phyloP scores from a whole-genome alignment of 2,329 filamentous ascomycete genomes.

The Colletotrichum tropicicola region DNA sequence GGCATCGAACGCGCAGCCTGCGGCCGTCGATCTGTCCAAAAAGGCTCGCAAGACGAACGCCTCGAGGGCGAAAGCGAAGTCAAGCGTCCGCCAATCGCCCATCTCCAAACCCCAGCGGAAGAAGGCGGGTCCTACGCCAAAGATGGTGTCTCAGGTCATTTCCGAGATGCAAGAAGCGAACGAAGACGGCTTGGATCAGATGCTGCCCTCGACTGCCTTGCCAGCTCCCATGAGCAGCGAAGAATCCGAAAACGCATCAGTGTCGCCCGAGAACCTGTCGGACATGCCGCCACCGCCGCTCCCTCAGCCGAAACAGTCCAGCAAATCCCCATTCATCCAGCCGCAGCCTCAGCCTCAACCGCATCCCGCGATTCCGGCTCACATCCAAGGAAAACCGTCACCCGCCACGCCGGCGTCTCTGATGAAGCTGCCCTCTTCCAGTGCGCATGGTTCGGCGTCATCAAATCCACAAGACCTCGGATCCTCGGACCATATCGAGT shows the following conservation, averaged over 20 bases:
- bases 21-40: slow-evolving; percentile 58
- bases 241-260: slow-evolving; percentile 72
- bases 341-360: slow-evolving; percentile 53
- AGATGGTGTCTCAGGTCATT: slow-evolving; percentile 64
- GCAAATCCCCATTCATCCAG: slow-evolving; percentile 73
- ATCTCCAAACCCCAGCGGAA: slow-evolving; percentile 74
- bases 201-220: slow-evolving; percentile 30
- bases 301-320: slow-evolving; percentile 70
- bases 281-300: slow-evolving; percentile 76
- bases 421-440: slow-evolving; percentile 76
- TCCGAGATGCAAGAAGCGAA: slow-evolving; percentile 59
- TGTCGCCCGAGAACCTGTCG: slow-evolving; percentile 69
- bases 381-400: slow-evolving; percentile 55
- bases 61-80: slow-evolving; percentile 60
- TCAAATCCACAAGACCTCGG: slow-evolving; percentile 50
- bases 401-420: slow-evolving; percentile 89
- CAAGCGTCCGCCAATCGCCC: slow-evolving; percentile 73
- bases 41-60: slow-evolving; percentile 62
- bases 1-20: slow-evolving; percentile 42
- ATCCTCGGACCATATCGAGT: slow-evolving; percentile 62
- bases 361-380: slow-evolving; percentile 34
- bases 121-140: slow-evolving; percentile 61
- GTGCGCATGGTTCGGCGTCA: slow-evolving; percentile 49
- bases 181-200: slow-evolving; percentile 43
- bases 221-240: slow-evolving; percentile 48